Evolutionary conservation across 495 filamentous ascomycete species (phyloP).

Genomic region (Penicillium fimorum): DNA sequence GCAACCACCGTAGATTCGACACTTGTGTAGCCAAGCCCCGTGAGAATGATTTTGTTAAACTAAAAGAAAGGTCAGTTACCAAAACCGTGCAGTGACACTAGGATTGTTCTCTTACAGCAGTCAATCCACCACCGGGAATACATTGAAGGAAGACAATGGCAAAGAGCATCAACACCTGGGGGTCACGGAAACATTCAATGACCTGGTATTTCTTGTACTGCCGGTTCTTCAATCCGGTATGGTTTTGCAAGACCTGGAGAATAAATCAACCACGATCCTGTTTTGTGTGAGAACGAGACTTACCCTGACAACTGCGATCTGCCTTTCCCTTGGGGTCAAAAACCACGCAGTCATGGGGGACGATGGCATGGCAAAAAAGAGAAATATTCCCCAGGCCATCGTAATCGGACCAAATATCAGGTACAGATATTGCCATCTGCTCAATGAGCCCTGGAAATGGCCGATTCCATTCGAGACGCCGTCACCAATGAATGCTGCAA

Average conservation of each 20-base stretch:
- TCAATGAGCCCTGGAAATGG: background rate
- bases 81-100: background rate
- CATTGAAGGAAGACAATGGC: constrained; percentile 13
- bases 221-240: constrained; percentile 10
- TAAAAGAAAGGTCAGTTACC: background rate
- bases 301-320: constrained; percentile 2
- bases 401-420: constrained; percentile 9
- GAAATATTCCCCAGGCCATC: constrained; percentile 2
- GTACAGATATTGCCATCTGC: constrained; percentile 6
- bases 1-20: constrained; percentile 9
- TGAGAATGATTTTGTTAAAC: constrained; percentile 18
- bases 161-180: constrained; percentile 14
- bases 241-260: constrained; percentile 7
- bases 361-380: constrained; percentile 8
- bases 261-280: background rate
- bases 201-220: constrained; percentile 15
- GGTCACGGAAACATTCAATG: constrained; percentile 9
- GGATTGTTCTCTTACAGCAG: constrained; percentile 6
- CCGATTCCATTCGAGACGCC: constrained; percentile 2
- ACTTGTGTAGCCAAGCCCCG: constrained; percentile 16
- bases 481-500: constrained; percentile 11
- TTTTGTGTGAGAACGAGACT: background rate
- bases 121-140: constrained; percentile 13
- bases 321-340: background rate
- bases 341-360: constrained; percentile 13